Base-by-base conservation (phyloP, 2,329 filamentous ascomycete genomes). In the Cladosporium sphaerospermum region DNA sequence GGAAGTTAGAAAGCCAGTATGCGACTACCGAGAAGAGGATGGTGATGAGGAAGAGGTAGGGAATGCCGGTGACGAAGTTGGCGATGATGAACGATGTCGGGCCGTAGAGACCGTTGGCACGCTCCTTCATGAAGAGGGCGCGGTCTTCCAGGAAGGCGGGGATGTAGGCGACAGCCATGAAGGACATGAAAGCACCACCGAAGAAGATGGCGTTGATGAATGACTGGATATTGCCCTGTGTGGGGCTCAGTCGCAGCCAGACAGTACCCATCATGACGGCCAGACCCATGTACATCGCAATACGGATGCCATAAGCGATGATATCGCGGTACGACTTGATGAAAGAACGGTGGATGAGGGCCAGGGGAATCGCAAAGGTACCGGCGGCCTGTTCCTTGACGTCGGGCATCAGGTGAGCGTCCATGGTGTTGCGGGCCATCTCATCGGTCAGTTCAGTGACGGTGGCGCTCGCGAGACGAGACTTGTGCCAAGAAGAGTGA, bases 191-290 rank as follows among this genome's bases (percentile, higher is more conserved):
- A 9, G 75, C 75, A 36, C 73, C 73, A 54, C 75, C 74, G 62
- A 77, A 77, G 69, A 77, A 77, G 58, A 95, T 86, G 45, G 88
- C 86, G 66, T 95, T 95, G 68, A 84, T 89, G 62, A 88, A 87
- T 0, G 88, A 83, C 62, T 89, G 85, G 60, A 95, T 92, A 54
- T 86, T 85, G 53, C 78, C 73, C 65, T 95, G 89, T 0, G 77
- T 73, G 0, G 84, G 77, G 3, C 78, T 72, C 2, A 95, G 75
- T 5, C 89, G 82, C 11, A 95, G 73, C 84, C 88, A 95, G 10
- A 95, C 86, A 0, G 89, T 95, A 4, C 89, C 89, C 85, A 92
- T 90, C 80, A 93, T 85, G 61, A 93, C 81, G 1, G 88, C 88
- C 13, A 95, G 76, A 71, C 81, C 82, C 56, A 85, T 76, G 68